Percentiles rank a stretch among this genome's conserved stretches.
phyloP scores from a whole-genome alignment of 1,284 basidiomycete species.

The Xerocomus minutiporus region DNA sequence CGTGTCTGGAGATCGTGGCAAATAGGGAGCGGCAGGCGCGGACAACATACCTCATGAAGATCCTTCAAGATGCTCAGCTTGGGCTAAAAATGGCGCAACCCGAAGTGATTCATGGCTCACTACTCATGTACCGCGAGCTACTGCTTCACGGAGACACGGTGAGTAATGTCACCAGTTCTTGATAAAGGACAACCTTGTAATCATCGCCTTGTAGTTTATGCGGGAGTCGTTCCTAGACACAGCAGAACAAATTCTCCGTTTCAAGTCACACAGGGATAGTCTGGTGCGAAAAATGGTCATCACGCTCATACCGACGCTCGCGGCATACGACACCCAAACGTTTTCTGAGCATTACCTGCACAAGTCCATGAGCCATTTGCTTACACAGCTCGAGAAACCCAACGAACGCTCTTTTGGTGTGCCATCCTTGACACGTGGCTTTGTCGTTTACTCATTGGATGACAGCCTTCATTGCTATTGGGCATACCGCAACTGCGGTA shows the following conservation, averaged over 20 bases:
- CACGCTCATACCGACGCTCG: constrained; percentile 88
- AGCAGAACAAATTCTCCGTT: constrained; percentile 87
- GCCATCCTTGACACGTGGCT: constrained; percentile 10
- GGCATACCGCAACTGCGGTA: constrained; percentile 90
- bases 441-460: constrained; percentile 8
- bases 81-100: constrained; percentile 80
- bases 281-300: constrained; percentile 92
- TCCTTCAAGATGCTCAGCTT: constrained; percentile 84
- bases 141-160: constrained; percentile 93
- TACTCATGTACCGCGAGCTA: constrained; percentile 90
- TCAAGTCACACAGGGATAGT: constrained; percentile 83
- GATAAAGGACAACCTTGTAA: constrained; percentile 7
- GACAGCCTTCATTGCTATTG: constrained; percentile 91
- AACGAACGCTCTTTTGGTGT: constrained; percentile 85
- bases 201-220: constrained; percentile 69
- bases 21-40: constrained; percentile 64
- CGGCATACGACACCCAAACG: constrained; percentile 89
- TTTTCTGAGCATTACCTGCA: constrained; percentile 89
- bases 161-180: constrained; percentile 13
- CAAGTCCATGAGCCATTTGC: constrained; percentile 86
- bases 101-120: constrained; percentile 89
- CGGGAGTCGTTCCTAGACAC: constrained; percentile 84
- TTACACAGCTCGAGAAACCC: constrained; percentile 85
- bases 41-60: constrained; percentile 70
- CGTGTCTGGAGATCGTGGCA: constrained; percentile 83